Conservation (phyloP, 2,329 filamentous ascomycete species). For the Cladosporium halotolerans region DNA sequence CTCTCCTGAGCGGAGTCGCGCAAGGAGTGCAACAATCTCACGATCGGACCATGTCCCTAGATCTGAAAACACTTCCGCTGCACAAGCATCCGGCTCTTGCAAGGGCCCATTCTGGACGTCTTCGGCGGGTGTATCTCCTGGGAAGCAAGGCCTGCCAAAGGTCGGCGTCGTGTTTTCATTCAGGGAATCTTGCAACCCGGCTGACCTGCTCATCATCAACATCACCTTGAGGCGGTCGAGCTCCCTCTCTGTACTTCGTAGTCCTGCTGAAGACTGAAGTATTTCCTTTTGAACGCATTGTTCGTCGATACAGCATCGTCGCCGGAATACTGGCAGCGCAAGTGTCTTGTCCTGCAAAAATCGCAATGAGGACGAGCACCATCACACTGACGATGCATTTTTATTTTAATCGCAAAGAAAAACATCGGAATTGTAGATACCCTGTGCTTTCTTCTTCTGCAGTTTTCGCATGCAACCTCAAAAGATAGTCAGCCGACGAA, state of each 20-base stretch:
- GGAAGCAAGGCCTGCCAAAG: background rate
- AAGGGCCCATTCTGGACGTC: too few species aligned
- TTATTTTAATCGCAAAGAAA: background rate
- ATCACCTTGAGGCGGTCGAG: background rate
- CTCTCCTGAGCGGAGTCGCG: slow-evolving; percentile 1
- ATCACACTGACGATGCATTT: background rate
- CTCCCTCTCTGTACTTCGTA: background rate
- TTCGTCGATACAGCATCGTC: background rate
- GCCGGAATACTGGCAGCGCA: background rate
- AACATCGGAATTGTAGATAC: background rate
- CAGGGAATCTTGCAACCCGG: background rate
- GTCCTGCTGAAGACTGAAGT: background rate
- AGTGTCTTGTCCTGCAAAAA: background rate
- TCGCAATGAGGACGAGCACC: background rate
- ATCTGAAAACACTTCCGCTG: background rate
- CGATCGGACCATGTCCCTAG: background rate
- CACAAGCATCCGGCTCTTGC: background rate
- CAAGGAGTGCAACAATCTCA: background rate
- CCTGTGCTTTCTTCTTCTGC: background rate
- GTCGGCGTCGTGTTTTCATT: background rate
- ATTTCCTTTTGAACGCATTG: background rate
- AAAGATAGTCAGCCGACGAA: too few species aligned
- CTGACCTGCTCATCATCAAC: background rate
- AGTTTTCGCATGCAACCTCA: background rate
- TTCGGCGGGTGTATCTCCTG: too few species aligned